Evolutionary conservation across 768 basidiomycete genomes (phyloP).

Genomic region (Termitomyces titanicus): DNA sequence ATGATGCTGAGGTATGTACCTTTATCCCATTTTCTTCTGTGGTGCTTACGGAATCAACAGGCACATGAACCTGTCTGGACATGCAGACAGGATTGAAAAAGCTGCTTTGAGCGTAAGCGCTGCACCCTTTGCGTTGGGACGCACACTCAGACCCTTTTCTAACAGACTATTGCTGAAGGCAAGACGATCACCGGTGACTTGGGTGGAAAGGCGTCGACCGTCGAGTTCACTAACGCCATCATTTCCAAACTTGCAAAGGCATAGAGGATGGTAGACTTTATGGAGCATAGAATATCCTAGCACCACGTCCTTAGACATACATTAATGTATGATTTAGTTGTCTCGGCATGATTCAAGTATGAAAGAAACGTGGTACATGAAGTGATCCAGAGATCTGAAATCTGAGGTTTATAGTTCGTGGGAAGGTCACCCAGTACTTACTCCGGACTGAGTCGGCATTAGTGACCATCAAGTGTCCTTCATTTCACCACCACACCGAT

Average conservation of each 20-base stretch:
- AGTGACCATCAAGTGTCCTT: constrained; percentile 42
- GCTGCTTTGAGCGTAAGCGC: constrained; percentile 79
- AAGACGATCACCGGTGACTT: constrained; percentile 93
- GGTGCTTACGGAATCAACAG: constrained; percentile 32
- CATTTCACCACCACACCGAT: constrained; percentile 45
- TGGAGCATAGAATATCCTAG: constrained; percentile 12
- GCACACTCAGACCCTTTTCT: constrained; percentile 6
- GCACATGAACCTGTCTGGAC: constrained; percentile 87
- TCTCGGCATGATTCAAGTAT: constrained; percentile 7
- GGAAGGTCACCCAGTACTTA: constrained; percentile 30
- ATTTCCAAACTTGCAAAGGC: constrained; percentile 56
- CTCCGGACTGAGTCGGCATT: constrained; percentile 21
- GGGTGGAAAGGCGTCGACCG: constrained; percentile 88
- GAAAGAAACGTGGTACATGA: neutral
- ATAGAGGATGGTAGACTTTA: constrained; percentile 7
- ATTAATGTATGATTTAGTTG: constrained; percentile 3
- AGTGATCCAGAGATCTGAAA: neutral
- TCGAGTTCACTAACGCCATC: constrained; percentile 87
- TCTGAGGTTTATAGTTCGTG: constrained; percentile 22
- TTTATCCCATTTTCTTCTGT: neutral
- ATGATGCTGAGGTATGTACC: constrained; percentile 91
- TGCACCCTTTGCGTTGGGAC: neutral
- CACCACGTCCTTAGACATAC: neutral
- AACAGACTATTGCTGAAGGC: constrained; percentile 94
- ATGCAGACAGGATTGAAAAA: constrained; percentile 88